Evolutionary conservation across 257 asterid species (phyloP).

Genomic region (Pogostemon cablin): DNA sequence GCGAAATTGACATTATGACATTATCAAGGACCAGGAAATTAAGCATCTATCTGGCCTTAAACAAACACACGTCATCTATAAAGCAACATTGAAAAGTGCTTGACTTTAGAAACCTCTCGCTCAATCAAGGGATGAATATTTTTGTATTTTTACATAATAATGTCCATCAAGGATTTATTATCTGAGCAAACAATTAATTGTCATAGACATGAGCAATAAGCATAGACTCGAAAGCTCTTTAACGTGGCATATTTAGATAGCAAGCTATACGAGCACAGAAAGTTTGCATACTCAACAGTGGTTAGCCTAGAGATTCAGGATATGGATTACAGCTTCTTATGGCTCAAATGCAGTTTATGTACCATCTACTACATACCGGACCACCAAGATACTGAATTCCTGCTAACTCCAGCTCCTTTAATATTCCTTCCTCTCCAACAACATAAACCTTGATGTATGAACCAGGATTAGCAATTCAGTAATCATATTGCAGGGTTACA

Average conservation of each 20-base stretch:
- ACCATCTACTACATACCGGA: conserved; percentile 57
- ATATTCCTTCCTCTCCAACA: conserved; percentile 95
- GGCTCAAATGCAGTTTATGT: conserved; percentile 26
- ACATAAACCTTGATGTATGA: conserved; percentile 72
- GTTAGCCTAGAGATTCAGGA: conserved; percentile 11
- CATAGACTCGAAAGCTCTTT: no score
- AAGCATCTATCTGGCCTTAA: conserved; percentile 14
- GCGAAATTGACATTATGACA: not conserved
- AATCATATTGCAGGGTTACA: conserved; percentile 2
- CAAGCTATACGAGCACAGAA: not conserved
- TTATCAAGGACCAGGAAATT: no score
- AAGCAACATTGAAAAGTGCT: conserved; percentile 12
- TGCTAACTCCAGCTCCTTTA: conserved; percentile 90
- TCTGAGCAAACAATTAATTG: no score
- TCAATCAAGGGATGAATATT: conserved; percentile 3
- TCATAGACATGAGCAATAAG: no score
- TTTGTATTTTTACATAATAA: no score
- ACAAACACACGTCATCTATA: not conserved
- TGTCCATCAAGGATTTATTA: no score
- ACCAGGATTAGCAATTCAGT: conserved; percentile 28
- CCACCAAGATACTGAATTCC: conserved; percentile 92
- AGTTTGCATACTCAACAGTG: not conserved
- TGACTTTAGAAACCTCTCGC: conserved; percentile 17
- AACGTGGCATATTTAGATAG: conserved; percentile 8
- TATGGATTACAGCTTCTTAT: not conserved